Evolutionary conservation across 179 eudicot species (phyloP).

Genomic region (Silene vulgaris): DNA sequence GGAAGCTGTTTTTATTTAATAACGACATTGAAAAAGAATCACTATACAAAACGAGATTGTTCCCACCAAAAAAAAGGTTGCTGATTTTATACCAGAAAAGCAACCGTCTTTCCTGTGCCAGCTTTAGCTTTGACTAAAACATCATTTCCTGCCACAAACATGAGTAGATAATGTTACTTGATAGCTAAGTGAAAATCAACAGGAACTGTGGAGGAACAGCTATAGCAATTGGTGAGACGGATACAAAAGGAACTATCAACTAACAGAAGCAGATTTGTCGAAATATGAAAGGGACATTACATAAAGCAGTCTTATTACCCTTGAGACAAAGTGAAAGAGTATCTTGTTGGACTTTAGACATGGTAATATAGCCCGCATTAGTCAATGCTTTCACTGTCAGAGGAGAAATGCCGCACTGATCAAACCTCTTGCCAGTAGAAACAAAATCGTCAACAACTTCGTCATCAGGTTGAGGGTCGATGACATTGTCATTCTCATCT

Average conservation of each 20-base stretch:
- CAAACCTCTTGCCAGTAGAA: constrained; percentile 63
- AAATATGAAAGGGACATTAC: not conserved
- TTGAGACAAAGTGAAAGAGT: constrained; percentile 59
- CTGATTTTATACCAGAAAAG: constrained; percentile 72
- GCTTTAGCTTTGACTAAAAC: constrained; percentile 78
- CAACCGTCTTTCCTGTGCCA: constrained; percentile 89
- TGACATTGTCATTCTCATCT: constrained; percentile 12
- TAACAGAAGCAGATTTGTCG: not conserved
- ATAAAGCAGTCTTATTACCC: constrained; percentile 47
- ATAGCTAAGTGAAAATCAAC: not conserved
- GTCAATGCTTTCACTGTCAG: constrained; percentile 71
- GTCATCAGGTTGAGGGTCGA: not conserved
- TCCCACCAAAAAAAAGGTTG: constrained; percentile 7
- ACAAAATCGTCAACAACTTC: constrained; percentile 30
- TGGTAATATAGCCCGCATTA: constrained; percentile 70
- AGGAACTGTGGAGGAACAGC: not conserved
- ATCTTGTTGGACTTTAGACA: constrained; percentile 88
- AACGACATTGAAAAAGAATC: constrained; percentile 20
- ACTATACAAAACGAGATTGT: not conserved
- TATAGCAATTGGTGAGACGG: not conserved
- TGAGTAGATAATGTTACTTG: not conserved
- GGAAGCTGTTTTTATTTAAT: constrained; percentile 83
- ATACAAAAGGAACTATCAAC: not conserved
- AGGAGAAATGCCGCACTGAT: constrained; percentile 70
- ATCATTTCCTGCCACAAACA: constrained; percentile 62